A percentile compares a stretch with the other conserved stretches of the same genome.
Evolutionary conservation across 2,329 filamentous ascomycete genomes (phyloP).

Genomic region (Ascochyta pisi): DNA sequence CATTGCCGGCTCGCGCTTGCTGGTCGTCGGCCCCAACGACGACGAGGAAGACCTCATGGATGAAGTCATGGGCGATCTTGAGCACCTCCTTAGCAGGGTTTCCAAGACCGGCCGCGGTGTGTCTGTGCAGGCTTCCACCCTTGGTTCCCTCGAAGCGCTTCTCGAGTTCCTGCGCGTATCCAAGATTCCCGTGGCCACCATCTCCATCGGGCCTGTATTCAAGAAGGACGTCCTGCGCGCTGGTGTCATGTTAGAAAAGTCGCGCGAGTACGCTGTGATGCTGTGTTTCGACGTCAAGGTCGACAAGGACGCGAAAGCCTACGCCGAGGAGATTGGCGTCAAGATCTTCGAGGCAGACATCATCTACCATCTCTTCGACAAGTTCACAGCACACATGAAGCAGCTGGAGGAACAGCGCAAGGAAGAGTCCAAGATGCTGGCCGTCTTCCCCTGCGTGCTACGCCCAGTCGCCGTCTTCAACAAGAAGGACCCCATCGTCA

Average conservation of each 20-base stretch:
- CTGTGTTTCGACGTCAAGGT: constrained; percentile 99
- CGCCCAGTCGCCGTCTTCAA: constrained; percentile 94
- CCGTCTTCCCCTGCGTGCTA: constrained; percentile 96
- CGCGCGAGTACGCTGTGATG: constrained; percentile 97
- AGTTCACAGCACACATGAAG: constrained; percentile 94
- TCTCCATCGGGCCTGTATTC: constrained; percentile 96
- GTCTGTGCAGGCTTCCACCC: constrained; percentile 94
- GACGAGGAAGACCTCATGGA: constrained; percentile 97
- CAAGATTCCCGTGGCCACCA: constrained; percentile 97
- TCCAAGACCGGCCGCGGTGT: constrained; percentile 93
- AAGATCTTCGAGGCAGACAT: constrained; percentile 99
- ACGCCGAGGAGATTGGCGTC: constrained; percentile 92
- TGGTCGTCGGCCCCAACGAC: constrained; percentile 93
- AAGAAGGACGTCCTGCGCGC: constrained; percentile 96
- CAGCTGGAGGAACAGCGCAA: constrained; percentile 88
- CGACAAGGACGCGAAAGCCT: constrained; percentile 90
- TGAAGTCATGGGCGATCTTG: constrained; percentile 94
- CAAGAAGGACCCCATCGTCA: constrained; percentile 93
- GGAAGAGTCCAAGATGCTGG: constrained; percentile 92
- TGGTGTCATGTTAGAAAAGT: constrained; percentile 95
- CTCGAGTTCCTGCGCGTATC: constrained; percentile 94
- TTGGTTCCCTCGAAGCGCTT: constrained; percentile 93
- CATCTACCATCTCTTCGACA: constrained; percentile 97
- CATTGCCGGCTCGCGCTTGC: constrained; percentile 92
- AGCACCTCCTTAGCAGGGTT: constrained; percentile 87